A percentile compares a stretch with the other conserved stretches of the same genome.
These are phyloP conservation scores for Candida glucosophila DNA, from an alignment of 1,139 yeast genomes.

Conservation along the genomic window DNA sequence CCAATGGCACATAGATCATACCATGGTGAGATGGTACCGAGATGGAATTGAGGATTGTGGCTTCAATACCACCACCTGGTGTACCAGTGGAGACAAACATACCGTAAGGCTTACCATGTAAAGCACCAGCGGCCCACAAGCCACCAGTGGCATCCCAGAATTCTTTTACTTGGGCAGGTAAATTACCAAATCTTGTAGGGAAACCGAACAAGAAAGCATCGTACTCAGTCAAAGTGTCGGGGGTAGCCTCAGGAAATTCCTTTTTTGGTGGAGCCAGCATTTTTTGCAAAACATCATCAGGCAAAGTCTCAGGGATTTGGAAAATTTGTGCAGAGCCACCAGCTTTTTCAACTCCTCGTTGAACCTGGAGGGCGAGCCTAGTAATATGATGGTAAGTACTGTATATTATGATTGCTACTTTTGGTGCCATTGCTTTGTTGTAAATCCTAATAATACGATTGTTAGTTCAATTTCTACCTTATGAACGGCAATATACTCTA, in stretches of 20 bases:
- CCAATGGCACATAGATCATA: constrained; percentile 70
- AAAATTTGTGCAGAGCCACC: constrained; percentile 66
- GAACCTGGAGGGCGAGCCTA: constrained; percentile 57
- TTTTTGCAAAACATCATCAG: constrained; percentile 48
- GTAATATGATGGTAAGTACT: constrained; percentile 76
- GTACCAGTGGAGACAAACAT: constrained; percentile 73
- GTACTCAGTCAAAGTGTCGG: constrained; percentile 50
- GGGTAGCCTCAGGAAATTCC: constrained; percentile 60
- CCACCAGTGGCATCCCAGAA: constrained; percentile 83
- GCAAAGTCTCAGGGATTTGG: constrained; percentile 76
- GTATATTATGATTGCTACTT: constrained; percentile 60
- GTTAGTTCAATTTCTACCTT: too few relatives aligned
- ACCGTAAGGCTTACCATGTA: constrained; percentile 72
- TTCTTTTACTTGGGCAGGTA: constrained; percentile 74
- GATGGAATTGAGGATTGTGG: constrained; percentile 55
- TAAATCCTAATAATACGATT: too few relatives aligned
- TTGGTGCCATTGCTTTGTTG: constrained; percentile 18
- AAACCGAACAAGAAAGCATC: constrained; percentile 76
- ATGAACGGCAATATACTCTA: too few relatives aligned
- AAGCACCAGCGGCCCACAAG: constrained; percentile 70
- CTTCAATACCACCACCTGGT: constrained; percentile 81
- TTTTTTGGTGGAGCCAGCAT: constrained; percentile 62
- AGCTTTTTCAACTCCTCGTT: constrained; percentile 63
- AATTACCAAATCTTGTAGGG: constrained; percentile 78
- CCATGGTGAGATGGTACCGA: constrained; percentile 75